These are phyloP conservation scores for Phellinidium pouzarii DNA, from an alignment of 1,284 basidiomycete genomes.

Conservation along the genomic window DNA sequence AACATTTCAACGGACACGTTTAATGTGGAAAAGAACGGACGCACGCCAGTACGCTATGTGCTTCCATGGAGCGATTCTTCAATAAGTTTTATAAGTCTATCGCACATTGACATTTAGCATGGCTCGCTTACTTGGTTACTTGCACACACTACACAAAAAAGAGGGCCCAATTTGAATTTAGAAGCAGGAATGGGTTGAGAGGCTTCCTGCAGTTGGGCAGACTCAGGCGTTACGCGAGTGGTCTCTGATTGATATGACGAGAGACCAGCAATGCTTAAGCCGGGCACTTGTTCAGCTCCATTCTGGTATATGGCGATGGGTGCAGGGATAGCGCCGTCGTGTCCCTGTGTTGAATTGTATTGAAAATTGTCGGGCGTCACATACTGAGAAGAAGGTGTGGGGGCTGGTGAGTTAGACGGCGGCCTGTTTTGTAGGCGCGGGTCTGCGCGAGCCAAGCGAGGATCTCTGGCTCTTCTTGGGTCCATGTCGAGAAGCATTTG, in stretches of 20 bases:
- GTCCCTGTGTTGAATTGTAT: background rate
- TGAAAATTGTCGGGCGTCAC: background rate
- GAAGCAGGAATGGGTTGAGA: background rate
- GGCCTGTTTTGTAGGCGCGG: slow-evolving; percentile 50
- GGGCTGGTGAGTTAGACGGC: slow-evolving; percentile 36
- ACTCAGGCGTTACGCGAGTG: slow-evolving; percentile 28
- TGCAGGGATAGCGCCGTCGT: background rate
- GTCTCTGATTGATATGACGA: slow-evolving; percentile 31
- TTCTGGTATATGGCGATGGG: background rate
- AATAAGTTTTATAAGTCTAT: slow-evolving; percentile 18
- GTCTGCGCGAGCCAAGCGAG: slow-evolving; percentile 63
- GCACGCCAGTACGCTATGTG: slow-evolving; percentile 85
- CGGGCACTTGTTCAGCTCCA: background rate
- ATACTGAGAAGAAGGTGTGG: slow-evolving; percentile 21
- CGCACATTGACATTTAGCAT: slow-evolving; percentile 7
- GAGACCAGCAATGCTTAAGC: slow-evolving; percentile 7
- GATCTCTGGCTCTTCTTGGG: slow-evolving; percentile 71
- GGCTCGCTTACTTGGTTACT: slow-evolving; percentile 78
- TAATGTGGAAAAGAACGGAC: slow-evolving; percentile 25
- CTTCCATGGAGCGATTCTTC: slow-evolving; percentile 99
- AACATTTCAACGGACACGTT: background rate
- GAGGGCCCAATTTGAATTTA: slow-evolving; percentile 54
- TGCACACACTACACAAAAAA: slow-evolving; percentile 98
- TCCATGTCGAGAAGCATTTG: slow-evolving; percentile 46
- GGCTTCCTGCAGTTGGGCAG: slow-evolving; percentile 16